These are phyloP conservation scores for Lactarius sanguifluus DNA, from an alignment of 768 basidiomycete species.

Conservation along the genomic window DNA sequence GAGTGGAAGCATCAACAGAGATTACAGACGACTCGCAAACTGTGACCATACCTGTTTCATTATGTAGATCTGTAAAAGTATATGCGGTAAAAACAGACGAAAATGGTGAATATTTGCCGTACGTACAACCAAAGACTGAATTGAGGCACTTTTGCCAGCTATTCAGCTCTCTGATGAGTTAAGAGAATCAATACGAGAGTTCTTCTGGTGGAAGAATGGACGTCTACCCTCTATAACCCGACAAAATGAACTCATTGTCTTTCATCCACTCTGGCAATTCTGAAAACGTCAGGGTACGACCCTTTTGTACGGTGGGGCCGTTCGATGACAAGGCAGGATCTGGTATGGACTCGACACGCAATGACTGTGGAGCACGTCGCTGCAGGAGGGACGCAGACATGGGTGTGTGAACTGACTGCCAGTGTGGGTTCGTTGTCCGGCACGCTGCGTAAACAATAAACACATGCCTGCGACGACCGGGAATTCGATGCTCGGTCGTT, in stretches of 20 bases:
- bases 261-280: conserved; percentile 68
- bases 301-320: background rate
- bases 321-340: background rate
- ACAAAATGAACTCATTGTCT: conserved; percentile 71
- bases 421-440: background rate
- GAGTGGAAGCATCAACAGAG: conserved; percentile 25
- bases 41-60: conserved; percentile 62
- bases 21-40: conserved; percentile 16
- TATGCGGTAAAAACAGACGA: conserved; percentile 18
- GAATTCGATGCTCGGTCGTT: no score
- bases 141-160: conserved; percentile 60
- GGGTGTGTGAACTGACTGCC: background rate
- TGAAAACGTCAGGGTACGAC: conserved; percentile 47
- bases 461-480: background rate
- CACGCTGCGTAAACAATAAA: background rate
- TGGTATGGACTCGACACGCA: background rate
- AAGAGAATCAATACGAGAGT: background rate
- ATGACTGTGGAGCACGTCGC: conserved; percentile 9
- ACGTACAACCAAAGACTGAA: conserved; percentile 69
- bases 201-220: background rate
- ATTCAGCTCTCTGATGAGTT: conserved; percentile 49
- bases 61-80: conserved; percentile 60
- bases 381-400: conserved; percentile 17
- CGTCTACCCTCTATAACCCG: conserved; percentile 64
- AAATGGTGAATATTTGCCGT: background rate